Percentiles rank a stretch among this genome's conserved stretches.
Evolutionary conservation across 805 yeast genomes (phyloP).

Genomic region (Starmerella riodocensis): DNA sequence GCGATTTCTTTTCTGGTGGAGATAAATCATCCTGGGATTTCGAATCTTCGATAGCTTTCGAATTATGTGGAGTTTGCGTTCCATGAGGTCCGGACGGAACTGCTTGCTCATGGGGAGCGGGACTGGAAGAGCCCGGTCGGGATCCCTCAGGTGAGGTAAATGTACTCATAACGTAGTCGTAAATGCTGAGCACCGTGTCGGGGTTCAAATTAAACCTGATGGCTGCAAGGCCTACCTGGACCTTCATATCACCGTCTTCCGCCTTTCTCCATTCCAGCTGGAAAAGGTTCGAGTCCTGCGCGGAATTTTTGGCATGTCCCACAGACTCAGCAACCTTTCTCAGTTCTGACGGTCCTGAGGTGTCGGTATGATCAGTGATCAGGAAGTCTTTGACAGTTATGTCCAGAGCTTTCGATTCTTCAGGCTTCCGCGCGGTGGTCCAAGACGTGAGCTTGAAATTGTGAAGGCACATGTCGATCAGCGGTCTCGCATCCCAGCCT

Average conservation of each 20-base stretch:
- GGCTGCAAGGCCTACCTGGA: conserved; percentile 62
- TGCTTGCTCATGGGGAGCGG: not conserved
- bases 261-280: conserved; percentile 44
- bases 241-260: conserved; percentile 60
- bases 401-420: conserved; percentile 50
- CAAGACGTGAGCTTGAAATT: conserved; percentile 46
- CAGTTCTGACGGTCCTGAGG: conserved; percentile 47
- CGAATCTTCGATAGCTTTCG: not conserved
- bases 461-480: conserved; percentile 64
- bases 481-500: conserved; percentile 55
- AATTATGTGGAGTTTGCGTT: not conserved
- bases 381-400: conserved; percentile 51
- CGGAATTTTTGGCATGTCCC: conserved; percentile 22
- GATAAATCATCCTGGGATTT: not conserved
- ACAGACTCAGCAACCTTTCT: conserved; percentile 57
- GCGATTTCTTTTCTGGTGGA: no score
- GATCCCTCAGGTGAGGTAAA: conserved; percentile 39
- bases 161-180: conserved; percentile 73
- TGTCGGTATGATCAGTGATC: conserved; percentile 63
- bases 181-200: conserved; percentile 58
- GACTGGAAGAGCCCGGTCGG: not conserved
- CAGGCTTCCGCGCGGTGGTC: conserved; percentile 31
- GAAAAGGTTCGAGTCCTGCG: conserved; percentile 33
- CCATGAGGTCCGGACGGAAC: no score
- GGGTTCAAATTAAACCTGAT: conserved; percentile 63